Base-by-base conservation (phyloP, 2,329 filamentous ascomycete species). In the Onygena corvina region DNA sequence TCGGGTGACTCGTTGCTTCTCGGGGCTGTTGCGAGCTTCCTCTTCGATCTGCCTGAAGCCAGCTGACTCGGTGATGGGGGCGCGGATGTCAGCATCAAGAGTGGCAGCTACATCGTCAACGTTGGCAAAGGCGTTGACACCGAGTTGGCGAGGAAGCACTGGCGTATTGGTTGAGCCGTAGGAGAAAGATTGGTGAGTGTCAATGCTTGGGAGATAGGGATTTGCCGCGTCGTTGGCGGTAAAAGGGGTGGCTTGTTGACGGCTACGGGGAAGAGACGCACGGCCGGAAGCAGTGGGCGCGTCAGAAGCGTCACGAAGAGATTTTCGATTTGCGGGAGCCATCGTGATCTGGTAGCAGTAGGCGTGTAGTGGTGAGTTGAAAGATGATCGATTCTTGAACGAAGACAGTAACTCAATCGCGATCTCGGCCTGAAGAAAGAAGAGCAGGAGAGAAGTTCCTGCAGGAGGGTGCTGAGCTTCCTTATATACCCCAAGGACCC, bases 151-250 rank as follows among this genome's bases (percentile, higher is more conserved):
- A 7, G 67, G 66, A 16, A 69, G 55, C 20, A 60, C 56, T 12
- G 64, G 60, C 9, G 62, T 62, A 18, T 60, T 59, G 16, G 59
- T 61, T 5, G 65, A 63, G 23, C 67, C 67, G 59, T 70, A 69
- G 11, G 64, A 64, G 50, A 64, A 69, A 1, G 67, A 68, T 40
- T 64, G 62, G 48, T 64, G 63, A 20, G 62, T 63, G 34, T 66
- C 64, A 44, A 69, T 56, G 46, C 62, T 59, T 4, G 67, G 67
- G 29, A 70, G 55, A 47, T 50, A 53, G 35, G 61, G 59, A 52
- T 60, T 66, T 44, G 54, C 57, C 29, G 55, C 53, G 36, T 47
- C 14, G 12, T 47, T 29, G 18, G 42, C 21, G 30, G 29, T 16
- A 16, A 23, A 25, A 40, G 46, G 8, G 2, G 48, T 18, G 34